Evolutionary conservation across 768 basidiomycete genomes (phyloP), one percentile per base, ranked within the genome.

Genomic region (Termitomyces sp.): DNA sequence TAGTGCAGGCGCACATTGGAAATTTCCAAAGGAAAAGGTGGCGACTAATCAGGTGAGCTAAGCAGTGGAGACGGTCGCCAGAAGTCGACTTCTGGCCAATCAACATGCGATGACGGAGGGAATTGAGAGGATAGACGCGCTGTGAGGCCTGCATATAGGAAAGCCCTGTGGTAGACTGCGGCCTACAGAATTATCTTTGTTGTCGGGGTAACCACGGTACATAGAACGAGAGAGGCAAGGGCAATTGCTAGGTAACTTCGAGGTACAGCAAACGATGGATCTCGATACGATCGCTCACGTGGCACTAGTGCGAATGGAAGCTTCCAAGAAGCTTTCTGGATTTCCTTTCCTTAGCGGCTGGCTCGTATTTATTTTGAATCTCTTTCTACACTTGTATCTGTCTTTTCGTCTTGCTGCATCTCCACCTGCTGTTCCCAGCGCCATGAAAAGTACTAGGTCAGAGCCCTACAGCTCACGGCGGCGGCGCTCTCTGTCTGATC

Each of bases 401-500:
- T 61, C 59, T 59, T 53, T 53, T 55, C 40, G 60, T 56, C 62
- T 60, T 65, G 63, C 36, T 52, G 58, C 64, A 56, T 62, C 64
- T 58, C 62, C 62, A 40, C 64, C 57, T 58, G 40, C 65, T 39
- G 55, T 65, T 66, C 66, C 53, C 52, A 59, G 34, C 45, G 16
- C 50, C 66, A 82, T 81, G 80, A 72, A 71, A 53, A 78, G 74
- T 63, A 46, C 63, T 56, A 76, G 74, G 64, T 65, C 63, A 53
- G 71, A 75, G 39, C 67, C 67, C 37, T 62, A 68, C 44, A 20
- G 27, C 39, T 42, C 46, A 33, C 26, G 37, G 4, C 75, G 77
- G 44, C 72, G 79, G 43, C 74, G 74, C 55, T 72, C 78, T 18
- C 70, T 80, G 58, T 87, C 88, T 32, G 91, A 91, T 73, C 91